phyloP scores from a whole-genome alignment of 495 filamentous ascomycete species.

The Penicillium maclennaniae region DNA sequence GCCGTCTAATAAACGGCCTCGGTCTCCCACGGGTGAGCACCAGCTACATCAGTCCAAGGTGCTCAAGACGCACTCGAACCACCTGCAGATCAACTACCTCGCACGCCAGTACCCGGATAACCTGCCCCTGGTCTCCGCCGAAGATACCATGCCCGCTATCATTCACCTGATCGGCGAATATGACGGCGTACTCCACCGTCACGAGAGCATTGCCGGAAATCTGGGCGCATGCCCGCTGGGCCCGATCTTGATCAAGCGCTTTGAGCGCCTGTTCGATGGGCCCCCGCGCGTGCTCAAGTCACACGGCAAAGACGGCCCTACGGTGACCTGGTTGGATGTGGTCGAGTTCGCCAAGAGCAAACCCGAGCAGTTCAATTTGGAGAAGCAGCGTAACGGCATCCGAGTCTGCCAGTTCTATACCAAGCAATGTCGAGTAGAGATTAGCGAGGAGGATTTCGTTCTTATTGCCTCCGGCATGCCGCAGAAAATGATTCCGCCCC shows the following conservation, averaged over 20 bases:
- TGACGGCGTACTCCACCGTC: constrained; percentile 75
- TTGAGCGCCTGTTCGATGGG: constrained; percentile 81
- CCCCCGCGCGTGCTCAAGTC: constrained; percentile 65
- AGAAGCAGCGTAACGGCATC: constrained; percentile 60
- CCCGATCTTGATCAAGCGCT: constrained; percentile 77
- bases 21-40: constrained; percentile 52
- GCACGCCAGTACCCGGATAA: constrained; percentile 59
- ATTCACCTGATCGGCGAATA: constrained; percentile 71
- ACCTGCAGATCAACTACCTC: constrained; percentile 81
- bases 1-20: constrained; percentile 54
- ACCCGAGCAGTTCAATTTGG: constrained; percentile 73
- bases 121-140: constrained; percentile 56
- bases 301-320: constrained; percentile 58
- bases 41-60: constrained; percentile 46
- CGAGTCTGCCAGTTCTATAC: constrained; percentile 76
- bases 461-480: constrained; percentile 76
- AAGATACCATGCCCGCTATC: constrained; percentile 58
- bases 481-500: constrained; percentile 77
- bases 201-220: constrained; percentile 82
- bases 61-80: constrained; percentile 51
- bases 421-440: constrained; percentile 77
- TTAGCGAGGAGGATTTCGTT: constrained; percentile 81
- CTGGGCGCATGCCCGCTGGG: constrained; percentile 79
- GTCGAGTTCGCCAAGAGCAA: constrained; percentile 79
- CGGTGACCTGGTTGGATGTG: constrained; percentile 76